These are phyloP conservation scores for Corinectria fuckeliana DNA, from an alignment of 2,329 filamentous ascomycete genomes.

Conservation along the genomic window DNA sequence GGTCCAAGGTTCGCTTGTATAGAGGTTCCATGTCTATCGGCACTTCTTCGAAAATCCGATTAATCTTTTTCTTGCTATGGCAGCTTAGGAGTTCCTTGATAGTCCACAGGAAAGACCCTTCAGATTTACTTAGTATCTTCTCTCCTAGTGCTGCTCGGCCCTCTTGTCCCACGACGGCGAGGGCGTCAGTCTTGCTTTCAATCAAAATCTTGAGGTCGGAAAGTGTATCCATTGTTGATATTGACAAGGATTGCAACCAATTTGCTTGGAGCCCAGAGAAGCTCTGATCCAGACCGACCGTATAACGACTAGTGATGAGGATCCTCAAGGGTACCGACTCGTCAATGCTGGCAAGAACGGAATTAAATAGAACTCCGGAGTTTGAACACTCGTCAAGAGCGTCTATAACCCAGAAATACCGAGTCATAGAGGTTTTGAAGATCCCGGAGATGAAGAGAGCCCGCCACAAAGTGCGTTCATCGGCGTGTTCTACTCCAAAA, in stretches of 20 bases:
- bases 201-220: slow-evolving; percentile 24
- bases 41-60: slow-evolving; percentile 37
- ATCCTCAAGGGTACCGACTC: slow-evolving; percentile 29
- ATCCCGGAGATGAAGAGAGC: slow-evolving; percentile 28
- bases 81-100: slow-evolving; percentile 37
- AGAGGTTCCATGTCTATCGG: slow-evolving; percentile 45
- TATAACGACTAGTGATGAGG: slow-evolving; percentile 40
- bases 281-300: slow-evolving; percentile 23
- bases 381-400: slow-evolving; percentile 25
- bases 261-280: slow-evolving; percentile 16
- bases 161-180: slow-evolving; percentile 18
- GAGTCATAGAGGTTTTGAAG: slow-evolving; percentile 10
- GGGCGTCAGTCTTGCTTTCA: slow-evolving; percentile 3
- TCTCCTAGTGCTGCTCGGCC: slow-evolving; percentile 30
- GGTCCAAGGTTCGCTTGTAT: slow-evolving; percentile 42
- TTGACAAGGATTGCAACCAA: slow-evolving; percentile 11
- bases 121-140: slow-evolving; percentile 44
- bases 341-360: slow-evolving; percentile 37
- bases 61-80: slow-evolving; percentile 40
- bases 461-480: slow-evolving; percentile 36
- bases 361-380: slow-evolving; percentile 34
- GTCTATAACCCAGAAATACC: slow-evolving; percentile 43
- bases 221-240: slow-evolving; percentile 24
- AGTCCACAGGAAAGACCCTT: slow-evolving; percentile 47
- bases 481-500: slow-evolving; percentile 42